These are phyloP conservation scores for Penicillium cataractarum DNA, from an alignment of 495 filamentous ascomycete species.

Conservation along the genomic window DNA sequence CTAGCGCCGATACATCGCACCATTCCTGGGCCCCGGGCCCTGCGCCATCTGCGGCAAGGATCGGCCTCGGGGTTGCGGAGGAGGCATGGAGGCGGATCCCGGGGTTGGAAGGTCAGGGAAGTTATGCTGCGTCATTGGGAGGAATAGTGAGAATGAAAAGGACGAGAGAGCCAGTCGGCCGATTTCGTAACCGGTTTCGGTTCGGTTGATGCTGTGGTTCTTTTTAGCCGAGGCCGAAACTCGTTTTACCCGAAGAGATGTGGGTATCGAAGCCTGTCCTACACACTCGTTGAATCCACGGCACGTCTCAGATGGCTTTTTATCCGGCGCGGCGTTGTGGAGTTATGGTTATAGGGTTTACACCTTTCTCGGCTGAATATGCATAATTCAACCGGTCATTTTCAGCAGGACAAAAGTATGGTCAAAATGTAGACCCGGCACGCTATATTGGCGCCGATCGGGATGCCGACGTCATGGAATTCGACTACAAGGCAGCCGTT, in stretches of 20 bases:
- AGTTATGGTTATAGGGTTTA: not conserved
- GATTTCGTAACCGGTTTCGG: conserved; percentile 3
- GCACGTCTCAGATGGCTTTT: not conserved
- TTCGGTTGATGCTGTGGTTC: conserved; percentile 2
- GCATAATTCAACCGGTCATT: no score
- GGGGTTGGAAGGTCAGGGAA: conserved; percentile 22
- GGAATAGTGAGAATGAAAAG: not conserved
- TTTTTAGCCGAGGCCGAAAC: conserved; percentile 23
- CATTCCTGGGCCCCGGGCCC: conserved; percentile 14
- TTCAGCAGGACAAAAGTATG: no score
- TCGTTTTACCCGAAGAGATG: conserved; percentile 4
- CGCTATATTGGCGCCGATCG: no score
- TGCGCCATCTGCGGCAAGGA: conserved; percentile 21
- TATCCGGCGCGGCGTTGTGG: not conserved
- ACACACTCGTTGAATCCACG: not conserved
- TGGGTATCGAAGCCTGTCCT: not conserved
- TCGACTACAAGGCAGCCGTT: no score
- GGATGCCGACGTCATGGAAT: no score
- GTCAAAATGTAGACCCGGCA: no score
- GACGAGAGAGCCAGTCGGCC: conserved; percentile 21
- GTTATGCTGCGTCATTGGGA: conserved; percentile 25
- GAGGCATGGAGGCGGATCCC: conserved; percentile 18
- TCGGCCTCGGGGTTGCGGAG: conserved; percentile 30
- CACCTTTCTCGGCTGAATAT: no score
- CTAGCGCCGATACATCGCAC: not conserved